Conservation (phyloP, 179 eudicot species). For the Silene vulgaris region DNA sequence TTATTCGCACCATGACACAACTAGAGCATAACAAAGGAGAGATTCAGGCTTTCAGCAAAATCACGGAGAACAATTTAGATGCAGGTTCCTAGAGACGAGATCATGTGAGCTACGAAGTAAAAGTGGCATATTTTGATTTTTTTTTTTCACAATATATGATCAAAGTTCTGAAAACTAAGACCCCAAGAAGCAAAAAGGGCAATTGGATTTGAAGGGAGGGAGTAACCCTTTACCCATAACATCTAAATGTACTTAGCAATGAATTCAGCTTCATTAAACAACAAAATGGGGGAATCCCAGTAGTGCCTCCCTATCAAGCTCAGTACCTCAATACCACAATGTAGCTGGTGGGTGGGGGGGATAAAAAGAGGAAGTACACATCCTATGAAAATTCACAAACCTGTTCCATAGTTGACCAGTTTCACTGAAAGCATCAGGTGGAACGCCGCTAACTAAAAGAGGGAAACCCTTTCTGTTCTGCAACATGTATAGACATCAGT, state of each 20-base stretch:
- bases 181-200: no score
- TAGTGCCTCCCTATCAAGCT: no score
- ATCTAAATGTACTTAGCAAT: not conserved
- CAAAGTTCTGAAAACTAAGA: no score
- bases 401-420: conserved; percentile 99
- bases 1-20: not conserved
- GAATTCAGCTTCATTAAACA: not conserved
- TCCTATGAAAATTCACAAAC: conserved; percentile 16
- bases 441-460: conserved; percentile 88
- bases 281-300: no score
- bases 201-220: no score
- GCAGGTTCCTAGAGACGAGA: not conserved
- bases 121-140: no score
- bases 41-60: not conserved
- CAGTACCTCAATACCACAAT: no score
- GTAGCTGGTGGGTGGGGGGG: no score
- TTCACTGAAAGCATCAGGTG: conserved; percentile 98
- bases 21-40: conserved; percentile 5
- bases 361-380: no score
- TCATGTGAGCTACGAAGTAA: not conserved
- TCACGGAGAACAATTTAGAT: not conserved
- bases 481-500: conserved; percentile 19
- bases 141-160: no score
- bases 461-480: conserved; percentile 90
- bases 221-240: not conserved